These are phyloP conservation scores for Mallotus repandus DNA, from an alignment of 441 rosid genomes.

Conservation along the genomic window DNA sequence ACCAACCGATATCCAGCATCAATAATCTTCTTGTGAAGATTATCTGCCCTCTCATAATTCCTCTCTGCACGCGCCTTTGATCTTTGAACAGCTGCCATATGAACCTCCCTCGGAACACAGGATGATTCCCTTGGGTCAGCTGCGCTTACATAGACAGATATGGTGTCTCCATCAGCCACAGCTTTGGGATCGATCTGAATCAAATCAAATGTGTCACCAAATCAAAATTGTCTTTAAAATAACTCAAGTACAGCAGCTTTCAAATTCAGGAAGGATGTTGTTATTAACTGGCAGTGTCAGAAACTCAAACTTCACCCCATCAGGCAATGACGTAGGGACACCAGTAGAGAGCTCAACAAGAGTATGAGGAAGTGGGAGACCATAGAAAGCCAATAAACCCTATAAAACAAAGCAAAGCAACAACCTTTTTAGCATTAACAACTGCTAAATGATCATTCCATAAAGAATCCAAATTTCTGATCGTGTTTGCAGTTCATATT, in stretches of 20 bases:
- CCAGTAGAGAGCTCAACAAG: conserved; percentile 37
- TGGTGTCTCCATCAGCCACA: conserved; percentile 75
- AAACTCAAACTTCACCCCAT: conserved; percentile 55
- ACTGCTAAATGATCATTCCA: background rate
- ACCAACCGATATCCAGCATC: conserved; percentile 67
- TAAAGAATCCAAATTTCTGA: background rate
- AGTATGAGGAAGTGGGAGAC: conserved; percentile 67
- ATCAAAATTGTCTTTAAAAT: conserved; percentile 6
- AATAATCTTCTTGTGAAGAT: conserved; percentile 57
- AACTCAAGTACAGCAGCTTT: background rate
- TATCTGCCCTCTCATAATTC: conserved; percentile 60
- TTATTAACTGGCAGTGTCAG: conserved; percentile 59
- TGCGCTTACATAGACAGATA: conserved; percentile 64
- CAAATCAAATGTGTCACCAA: conserved; percentile 6
- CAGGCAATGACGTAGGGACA: conserved; percentile 52
- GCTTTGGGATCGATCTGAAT: conserved; percentile 71
- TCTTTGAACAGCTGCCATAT: conserved; percentile 53
- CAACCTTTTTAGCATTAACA: conserved; percentile 7
- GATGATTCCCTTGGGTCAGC: conserved; percentile 58
- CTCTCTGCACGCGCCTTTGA: conserved; percentile 51
- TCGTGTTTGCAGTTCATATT: background rate
- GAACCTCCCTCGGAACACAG: conserved; percentile 55
- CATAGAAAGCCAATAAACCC: conserved; percentile 82
- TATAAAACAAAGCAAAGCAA: conserved; percentile 20
- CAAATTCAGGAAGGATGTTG: background rate